Percentiles rank a stretch among this genome's conserved stretches.
Conservation (phyloP, 768 basidiomycete species). For the Termitomyces eurrhizus region DNA sequence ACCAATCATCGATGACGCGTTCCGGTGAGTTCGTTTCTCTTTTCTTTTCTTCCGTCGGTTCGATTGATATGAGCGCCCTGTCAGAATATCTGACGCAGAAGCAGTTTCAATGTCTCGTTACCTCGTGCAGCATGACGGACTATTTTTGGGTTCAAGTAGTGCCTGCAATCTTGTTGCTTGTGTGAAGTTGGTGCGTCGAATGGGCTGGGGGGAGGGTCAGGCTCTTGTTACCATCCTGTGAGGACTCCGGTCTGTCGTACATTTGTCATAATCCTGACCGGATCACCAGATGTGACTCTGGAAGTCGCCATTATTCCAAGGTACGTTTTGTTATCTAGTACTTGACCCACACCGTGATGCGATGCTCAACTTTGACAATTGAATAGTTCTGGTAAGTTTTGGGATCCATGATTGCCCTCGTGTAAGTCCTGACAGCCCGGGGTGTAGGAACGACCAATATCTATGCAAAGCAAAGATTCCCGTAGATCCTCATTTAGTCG, state of each 20-base stretch:
- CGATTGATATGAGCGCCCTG: background rate
- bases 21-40: slow-evolving; percentile 54
- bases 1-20: slow-evolving; percentile 84
- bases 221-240: slow-evolving; percentile 85
- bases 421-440: background rate
- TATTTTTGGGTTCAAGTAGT: slow-evolving; percentile 94
- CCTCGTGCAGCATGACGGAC: slow-evolving; percentile 83
- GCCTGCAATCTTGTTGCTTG: slow-evolving; percentile 96
- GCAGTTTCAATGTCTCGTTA: slow-evolving; percentile 96
- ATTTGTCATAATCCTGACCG: slow-evolving; percentile 1
- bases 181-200: slow-evolving; percentile 69
- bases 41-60: background rate
- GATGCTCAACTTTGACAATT: background rate
- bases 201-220: slow-evolving; percentile 66
- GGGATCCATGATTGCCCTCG: background rate
- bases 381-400: slow-evolving; percentile 40
- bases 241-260: slow-evolving; percentile 17
- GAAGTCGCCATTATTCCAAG: slow-evolving; percentile 90
- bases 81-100: slow-evolving; percentile 89
- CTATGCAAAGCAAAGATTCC: slow-evolving; percentile 42
- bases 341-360: slow-evolving; percentile 10
- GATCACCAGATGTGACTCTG: slow-evolving; percentile 75
- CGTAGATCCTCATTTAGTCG: slow-evolving; percentile 35
- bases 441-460: slow-evolving; percentile 50
- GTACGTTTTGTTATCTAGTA: slow-evolving; percentile 30